Base-by-base conservation (phyloP, 2,329 filamentous ascomycete species). In the Diaporthe sp. region DNA sequence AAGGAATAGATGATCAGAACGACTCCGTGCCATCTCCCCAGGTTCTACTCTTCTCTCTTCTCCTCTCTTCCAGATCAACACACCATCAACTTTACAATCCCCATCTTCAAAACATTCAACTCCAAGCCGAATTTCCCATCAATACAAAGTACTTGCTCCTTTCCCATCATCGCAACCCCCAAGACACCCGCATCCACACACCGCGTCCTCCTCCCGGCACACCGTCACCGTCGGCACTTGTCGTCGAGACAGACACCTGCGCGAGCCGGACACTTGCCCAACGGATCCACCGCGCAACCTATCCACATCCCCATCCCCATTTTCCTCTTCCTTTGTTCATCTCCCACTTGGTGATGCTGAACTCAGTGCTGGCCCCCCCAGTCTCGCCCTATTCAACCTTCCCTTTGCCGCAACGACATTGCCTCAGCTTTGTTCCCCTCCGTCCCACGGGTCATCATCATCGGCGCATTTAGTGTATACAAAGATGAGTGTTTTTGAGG, bases 381-480 rank as follows among this genome's bases (percentile, higher is more conserved):
- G 59, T 42, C 59, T 63, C 37, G 25, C 35, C 37, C 37, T 63
- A 30, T 30, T 32, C 25, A 32, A 47, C 4, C 59, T 59, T 39
- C 35, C 9, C 9, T 63, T 47, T 32, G 25, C 39, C 59, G 39
- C 39, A 63, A 63, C 39, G 59, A 32, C 37, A 47, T 63, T 63
- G 59, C 59, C 59, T 63, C 59, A 63, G 59, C 37, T 63, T 63
- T 47, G 59, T 15, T 63, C 8, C 59, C 37, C 59, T 63, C 59
- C 9, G 37, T 63, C 37, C 37, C 37, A 63, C 9, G 39, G 59
- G 59, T 44, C 39, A 63, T 63, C 59, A 63, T 63, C 59, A 63
- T 63, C 37, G 59, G 59, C 59, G 56, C 22, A n/a, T 25, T 42
- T 0, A 27, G 53, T 27, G 22, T 39, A 35, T 39, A 59, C 32